Evolutionary conservation across 2,329 filamentous ascomycete genomes (phyloP).

Genomic region (Septoria linicola): DNA sequence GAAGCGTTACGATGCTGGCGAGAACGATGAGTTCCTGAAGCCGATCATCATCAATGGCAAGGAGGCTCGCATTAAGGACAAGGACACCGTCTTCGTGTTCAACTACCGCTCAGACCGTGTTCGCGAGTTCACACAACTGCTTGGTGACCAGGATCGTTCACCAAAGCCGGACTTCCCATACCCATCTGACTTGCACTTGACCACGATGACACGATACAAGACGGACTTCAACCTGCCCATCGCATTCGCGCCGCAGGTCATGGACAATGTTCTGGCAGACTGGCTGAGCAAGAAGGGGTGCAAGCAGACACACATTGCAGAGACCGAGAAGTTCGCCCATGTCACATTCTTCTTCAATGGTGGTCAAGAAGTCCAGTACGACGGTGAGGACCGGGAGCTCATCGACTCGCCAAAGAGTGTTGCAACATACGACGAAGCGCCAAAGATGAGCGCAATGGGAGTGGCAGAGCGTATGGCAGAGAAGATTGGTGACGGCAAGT

Average conservation of each 20-base stretch:
- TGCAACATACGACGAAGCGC: slow-evolving; percentile 89
- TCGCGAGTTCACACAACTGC: slow-evolving; percentile 89
- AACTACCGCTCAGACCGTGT: slow-evolving; percentile 99
- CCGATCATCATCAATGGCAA: slow-evolving; percentile 92
- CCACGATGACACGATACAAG: slow-evolving; percentile 99
- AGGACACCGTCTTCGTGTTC: slow-evolving; percentile 98
- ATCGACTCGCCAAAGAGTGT: slow-evolving; percentile 87
- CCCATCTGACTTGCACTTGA: slow-evolving; percentile 81
- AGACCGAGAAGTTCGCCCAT: slow-evolving; percentile 99
- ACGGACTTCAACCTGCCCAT: slow-evolving; percentile 86
- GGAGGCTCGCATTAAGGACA: slow-evolving; percentile 82
- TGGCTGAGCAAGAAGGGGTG: slow-evolving; percentile 87
- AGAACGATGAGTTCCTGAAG: slow-evolving; percentile 97
- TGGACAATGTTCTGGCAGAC: slow-evolving; percentile 98
- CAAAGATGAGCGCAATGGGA: slow-evolving; percentile 90
- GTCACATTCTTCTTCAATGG: slow-evolving; percentile 99
- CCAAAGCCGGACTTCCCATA: slow-evolving; percentile 88
- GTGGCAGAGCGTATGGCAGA: slow-evolving; percentile 89
- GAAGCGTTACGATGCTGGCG: slow-evolving; percentile 79
- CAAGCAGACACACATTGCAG: slow-evolving; percentile 92
- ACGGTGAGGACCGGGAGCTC: slow-evolving; percentile 87
- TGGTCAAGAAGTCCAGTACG: slow-evolving; percentile 93
- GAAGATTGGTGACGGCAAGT: slow-evolving; percentile 78
- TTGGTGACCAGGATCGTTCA: slow-evolving; percentile 89
- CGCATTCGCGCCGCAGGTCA: slow-evolving; percentile 90